Percentiles rank a stretch among this genome's conserved stretches.
These are phyloP conservation scores for Pleurotus pulmonarius DNA, from an alignment of 768 basidiomycete genomes.

Conservation along the genomic window DNA sequence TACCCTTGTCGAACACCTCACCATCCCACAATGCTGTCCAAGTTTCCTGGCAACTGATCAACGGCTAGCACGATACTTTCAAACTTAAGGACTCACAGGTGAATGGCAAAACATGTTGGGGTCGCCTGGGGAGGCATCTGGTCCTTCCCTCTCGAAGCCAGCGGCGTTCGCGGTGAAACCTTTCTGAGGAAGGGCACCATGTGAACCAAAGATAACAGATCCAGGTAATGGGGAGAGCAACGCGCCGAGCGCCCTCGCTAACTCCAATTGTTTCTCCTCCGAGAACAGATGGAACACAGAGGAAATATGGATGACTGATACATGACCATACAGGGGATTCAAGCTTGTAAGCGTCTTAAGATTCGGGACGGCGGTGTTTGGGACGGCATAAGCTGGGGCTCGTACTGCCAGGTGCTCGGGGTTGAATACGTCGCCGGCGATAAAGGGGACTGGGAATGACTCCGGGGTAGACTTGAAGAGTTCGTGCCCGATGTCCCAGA, in stretches of 20 bases:
- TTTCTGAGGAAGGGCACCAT: conserved; percentile 29
- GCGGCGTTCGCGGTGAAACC: conserved; percentile 16
- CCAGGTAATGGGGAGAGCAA: conserved; percentile 29
- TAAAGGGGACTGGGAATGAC: conserved; percentile 38
- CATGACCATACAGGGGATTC: conserved; percentile 32
- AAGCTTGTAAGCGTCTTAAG: conserved; percentile 18
- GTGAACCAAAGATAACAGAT: conserved; percentile 33
- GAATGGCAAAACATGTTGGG: conserved; percentile 34
- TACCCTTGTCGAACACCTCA: conserved; percentile 26
- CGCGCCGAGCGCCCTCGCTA: conserved; percentile 25
- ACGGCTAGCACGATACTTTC: neutral
- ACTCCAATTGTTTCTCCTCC: conserved; percentile 25
- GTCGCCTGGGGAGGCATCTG: neutral
- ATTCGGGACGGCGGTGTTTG: conserved; percentile 9
- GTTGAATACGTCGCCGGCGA: conserved; percentile 41
- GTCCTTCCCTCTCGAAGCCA: neutral
- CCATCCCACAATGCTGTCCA: conserved; percentile 32
- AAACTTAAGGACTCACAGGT: conserved; percentile 11
- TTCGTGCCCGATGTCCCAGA: conserved; percentile 45
- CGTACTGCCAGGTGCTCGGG: conserved; percentile 26
- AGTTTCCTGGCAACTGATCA: conserved; percentile 15
- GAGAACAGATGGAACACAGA: conserved; percentile 34
- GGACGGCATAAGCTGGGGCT: conserved; percentile 1
- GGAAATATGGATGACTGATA: conserved; percentile 42
- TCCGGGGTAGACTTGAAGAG: conserved; percentile 37